Percentiles rank a stretch among this genome's conserved stretches.
Conservation (phyloP, 805 yeast genomes). For the Wickerhamiella hasegawae region DNA sequence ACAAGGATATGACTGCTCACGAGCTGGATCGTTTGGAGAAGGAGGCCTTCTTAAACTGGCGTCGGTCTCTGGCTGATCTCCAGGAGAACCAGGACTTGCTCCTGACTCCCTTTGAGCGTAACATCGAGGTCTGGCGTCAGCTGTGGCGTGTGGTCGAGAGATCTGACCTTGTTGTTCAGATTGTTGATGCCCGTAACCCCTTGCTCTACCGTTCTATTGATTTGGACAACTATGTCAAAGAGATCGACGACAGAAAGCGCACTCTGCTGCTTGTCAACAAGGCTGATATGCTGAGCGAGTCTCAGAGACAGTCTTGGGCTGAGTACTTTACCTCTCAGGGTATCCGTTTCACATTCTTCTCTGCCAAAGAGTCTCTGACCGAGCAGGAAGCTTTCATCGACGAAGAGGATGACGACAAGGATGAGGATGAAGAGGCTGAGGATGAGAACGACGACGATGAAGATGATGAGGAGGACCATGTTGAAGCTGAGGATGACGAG, state of each 20-base stretch:
- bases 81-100: conserved; percentile 75
- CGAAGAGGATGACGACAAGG: conserved; percentile 8
- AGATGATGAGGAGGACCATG: conserved; percentile 9
- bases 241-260: conserved; percentile 55
- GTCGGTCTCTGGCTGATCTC: conserved; percentile 71
- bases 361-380: conserved; percentile 72
- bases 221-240: conserved; percentile 68
- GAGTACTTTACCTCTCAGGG: conserved; percentile 49
- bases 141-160: conserved; percentile 96
- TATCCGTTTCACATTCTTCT: conserved; percentile 82
- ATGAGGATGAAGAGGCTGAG: conserved; percentile 16
- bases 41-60: conserved; percentile 85
- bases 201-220: conserved; percentile 77
- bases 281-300: conserved; percentile 68
- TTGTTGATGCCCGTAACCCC: conserved; percentile 95
- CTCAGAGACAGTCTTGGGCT: conserved; percentile 80
- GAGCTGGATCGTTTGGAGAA: conserved; percentile 79
- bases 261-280: conserved; percentile 80
- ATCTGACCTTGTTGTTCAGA: conserved; percentile 85
- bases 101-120: conserved; percentile 92
- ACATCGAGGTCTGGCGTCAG: conserved; percentile 95
- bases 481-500: conserved; percentile 8
- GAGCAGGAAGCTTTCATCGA: conserved; percentile 42
- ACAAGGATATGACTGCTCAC: conserved; percentile 45
- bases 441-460: conserved; percentile 16